Evolutionary conservation across 2,329 filamentous ascomycete species (phyloP).

Genomic region (Fusarium ramigenum): DNA sequence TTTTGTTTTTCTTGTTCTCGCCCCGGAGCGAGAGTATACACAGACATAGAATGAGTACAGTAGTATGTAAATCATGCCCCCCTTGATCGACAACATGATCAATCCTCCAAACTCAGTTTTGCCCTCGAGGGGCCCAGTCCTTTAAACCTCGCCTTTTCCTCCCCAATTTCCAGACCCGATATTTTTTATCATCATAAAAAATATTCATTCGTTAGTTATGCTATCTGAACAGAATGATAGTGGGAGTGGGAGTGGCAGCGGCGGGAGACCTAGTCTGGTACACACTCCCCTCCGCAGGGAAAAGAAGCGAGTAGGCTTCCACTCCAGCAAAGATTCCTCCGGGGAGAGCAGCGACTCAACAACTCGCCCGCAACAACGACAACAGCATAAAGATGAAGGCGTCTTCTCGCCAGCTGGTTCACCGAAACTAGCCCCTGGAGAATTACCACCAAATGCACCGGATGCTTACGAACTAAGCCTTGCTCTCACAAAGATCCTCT

Average conservation of each 20-base stretch:
- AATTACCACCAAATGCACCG: constrained; percentile 47
- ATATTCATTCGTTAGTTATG: constrained; percentile 9
- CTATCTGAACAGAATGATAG: constrained; percentile 42
- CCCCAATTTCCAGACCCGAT: constrained; percentile 3
- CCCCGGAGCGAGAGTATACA: constrained; percentile 27
- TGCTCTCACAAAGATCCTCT: constrained; percentile 52
- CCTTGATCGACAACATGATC: constrained; percentile 34
- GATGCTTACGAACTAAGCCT: constrained; percentile 52
- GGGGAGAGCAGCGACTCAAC: constrained; percentile 9
- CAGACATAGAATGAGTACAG: not conserved
- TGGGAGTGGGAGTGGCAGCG: constrained; percentile 45
- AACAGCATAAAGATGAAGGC: constrained; percentile 28
- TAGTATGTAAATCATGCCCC: constrained; percentile 31
- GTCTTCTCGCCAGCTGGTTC: constrained; percentile 42
- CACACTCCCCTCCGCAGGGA: constrained; percentile 48
- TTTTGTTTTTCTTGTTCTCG: constrained; percentile 41
- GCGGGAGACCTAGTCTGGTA: constrained; percentile 40
- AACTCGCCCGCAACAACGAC: constrained; percentile 3
- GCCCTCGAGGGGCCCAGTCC: constrained; percentile 25
- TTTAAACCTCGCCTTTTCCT: not conserved
- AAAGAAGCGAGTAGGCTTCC: constrained; percentile 55
- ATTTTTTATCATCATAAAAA: not conserved
- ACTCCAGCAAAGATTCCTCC: constrained; percentile 44
- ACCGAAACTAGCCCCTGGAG: constrained; percentile 38
- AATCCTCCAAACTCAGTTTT: constrained; percentile 25